Base-by-base conservation (phyloP, 2,329 filamentous ascomycete species). In the Dothideomycetidae sp. region DNA sequence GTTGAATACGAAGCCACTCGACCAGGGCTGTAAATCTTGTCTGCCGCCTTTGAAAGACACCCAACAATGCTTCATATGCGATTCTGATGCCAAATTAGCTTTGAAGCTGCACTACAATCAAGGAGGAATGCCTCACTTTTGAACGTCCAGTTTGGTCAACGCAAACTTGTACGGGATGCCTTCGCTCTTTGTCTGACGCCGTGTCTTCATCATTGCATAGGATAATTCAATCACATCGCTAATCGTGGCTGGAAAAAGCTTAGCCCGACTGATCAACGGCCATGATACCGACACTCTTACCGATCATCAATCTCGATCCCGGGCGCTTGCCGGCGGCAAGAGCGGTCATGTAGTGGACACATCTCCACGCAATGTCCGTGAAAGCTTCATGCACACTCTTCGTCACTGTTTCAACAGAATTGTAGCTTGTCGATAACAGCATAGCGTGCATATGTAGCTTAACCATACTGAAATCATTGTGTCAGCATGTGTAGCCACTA, bases 391-490 rank as follows among this genome's bases (percentile, higher is more conserved):
- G 72, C 3, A 94, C 62, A 48, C 90, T 93, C n/a, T 61, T 57
- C 3, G 88, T 63, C 10, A 90, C 79, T 0, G 76, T 81, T 3
- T 54, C 47, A 5, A 70, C 53, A 3, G 75, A 71, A 60, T 96
- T 96, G 62, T 88, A 77, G 3, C 67, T 59, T 3, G 81, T 81
- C 55, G 92, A 84, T 49, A 82, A 78, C 54, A 84, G 81, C 75
- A 92, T 86, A 34, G 74, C 65, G 49, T 90, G 81, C 36, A 85
- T 77, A 53, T 93, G 83, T 36, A 90, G 75, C 55, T 85, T 86
- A 64, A 96, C 84, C 3, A 75, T 62, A 50, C 62, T 65, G 42
- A 26, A 21, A 31, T 18, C 17, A 7, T 10, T 15, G 17, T 38
- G 42, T 50, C 42, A 48, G 44, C 29, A 5, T 10, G 16, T 21